Base-by-base conservation (phyloP, 164 flowering plant species). In the Platanus orientalis region DNA sequence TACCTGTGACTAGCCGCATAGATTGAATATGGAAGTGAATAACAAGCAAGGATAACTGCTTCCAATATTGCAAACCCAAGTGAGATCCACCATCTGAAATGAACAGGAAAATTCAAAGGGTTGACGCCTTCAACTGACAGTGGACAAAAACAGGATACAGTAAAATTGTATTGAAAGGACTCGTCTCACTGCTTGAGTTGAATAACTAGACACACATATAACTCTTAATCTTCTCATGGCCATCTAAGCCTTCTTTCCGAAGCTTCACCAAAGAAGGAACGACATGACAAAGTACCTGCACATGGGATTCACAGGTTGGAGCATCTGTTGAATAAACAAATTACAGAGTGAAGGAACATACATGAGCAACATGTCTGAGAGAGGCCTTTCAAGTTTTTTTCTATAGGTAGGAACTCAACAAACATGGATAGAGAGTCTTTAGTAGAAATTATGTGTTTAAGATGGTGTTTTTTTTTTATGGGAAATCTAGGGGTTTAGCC, bases 241-340 rank as follows among this genome's bases (percentile, higher is more conserved):
- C 97, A 80, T 92, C 97, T 65, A 90, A 82, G 69, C 99, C 97
- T 84, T 95, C 99, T 82, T 95, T 95, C 71, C 97, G 86, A 76
- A 95, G 83, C 92, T 88, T 90, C 69, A 92, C 94, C 26, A 95
- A 69, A 48, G 97, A 87, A 71, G 99, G 99, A 73, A 95, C 66
- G 65, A 95, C 60, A 59, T 85, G 83, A 75, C 96, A 92, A 29
- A 92, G 87, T 34, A 92, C 92, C 99, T 92, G 86, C 30, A 14
- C 52, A 78, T 28, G 45, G 53, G 47, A 47, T 61, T 42, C 48
- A 57, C 10, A 50, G 32, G 36, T 61, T 17, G 27, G 27, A 27
- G 19, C n/a, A 32, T 62, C 4, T 32, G 56, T 51, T 51, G 20
- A 21, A 34, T 50, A 7, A 6, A 14, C 26, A 29, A 27, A 17